Conservation (phyloP, 1,139 yeast genomes). For the Magnusiomyces paraingens region DNA sequence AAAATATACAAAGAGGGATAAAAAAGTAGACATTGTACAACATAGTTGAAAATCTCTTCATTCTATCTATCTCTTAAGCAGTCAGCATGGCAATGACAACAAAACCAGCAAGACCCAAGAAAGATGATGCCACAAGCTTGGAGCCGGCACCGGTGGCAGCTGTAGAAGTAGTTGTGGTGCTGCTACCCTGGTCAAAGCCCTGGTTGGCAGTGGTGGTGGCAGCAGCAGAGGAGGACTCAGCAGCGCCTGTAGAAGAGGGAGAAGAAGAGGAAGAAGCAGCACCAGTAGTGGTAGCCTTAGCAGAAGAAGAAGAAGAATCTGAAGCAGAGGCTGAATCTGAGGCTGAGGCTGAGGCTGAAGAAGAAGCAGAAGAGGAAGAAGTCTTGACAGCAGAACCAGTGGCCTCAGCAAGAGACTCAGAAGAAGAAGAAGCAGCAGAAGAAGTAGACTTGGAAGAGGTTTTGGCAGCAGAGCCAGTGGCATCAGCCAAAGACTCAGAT, state of each 20-base stretch:
- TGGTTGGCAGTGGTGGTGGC: not conserved
- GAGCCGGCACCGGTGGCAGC: not conserved
- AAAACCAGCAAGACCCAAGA: not conserved
- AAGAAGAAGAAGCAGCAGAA: slow-evolving; percentile 9
- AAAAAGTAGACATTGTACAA: not conserved
- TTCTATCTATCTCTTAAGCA: not conserved
- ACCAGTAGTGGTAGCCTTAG: slow-evolving; percentile 1
- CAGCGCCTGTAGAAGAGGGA: not conserved
- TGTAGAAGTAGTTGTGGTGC: no score
- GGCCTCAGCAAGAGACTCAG: slow-evolving; percentile 9
- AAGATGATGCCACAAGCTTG: not conserved
- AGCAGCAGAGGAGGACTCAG: not conserved
- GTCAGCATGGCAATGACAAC: not conserved
- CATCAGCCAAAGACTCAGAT: slow-evolving; percentile 7
- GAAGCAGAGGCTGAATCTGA: not conserved
- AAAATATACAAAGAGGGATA: not conserved
- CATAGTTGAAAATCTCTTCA: no score
- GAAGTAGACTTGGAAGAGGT: slow-evolving; percentile 12
- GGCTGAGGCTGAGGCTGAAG: not conserved
- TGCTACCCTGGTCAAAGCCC: not conserved
- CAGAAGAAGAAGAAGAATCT: not conserved
- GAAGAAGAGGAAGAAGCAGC: not conserved
- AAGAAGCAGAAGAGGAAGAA: not conserved
- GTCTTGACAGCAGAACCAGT: slow-evolving; percentile 5
- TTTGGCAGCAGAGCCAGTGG: slow-evolving; percentile 6